Conservation (phyloP, 208 protist genomes). For the Tritrichomonas musculus region DNA sequence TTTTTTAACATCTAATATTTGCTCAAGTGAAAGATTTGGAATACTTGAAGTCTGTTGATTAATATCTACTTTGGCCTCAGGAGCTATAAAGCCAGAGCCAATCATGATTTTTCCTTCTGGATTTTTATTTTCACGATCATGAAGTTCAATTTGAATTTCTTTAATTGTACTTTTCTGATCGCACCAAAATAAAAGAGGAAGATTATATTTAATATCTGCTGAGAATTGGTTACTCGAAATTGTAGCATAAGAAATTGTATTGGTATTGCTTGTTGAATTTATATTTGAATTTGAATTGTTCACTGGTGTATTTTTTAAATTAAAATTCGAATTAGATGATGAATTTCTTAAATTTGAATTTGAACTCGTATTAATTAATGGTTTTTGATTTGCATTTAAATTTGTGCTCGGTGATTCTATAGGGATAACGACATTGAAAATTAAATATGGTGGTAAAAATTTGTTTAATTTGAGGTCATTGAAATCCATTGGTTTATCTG, state of each 20-base stretch:
- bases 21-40: background rate
- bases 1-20: background rate
- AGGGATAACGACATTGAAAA: too few species aligned
- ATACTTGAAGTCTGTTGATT: too few species aligned
- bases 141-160: background rate
- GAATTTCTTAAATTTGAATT: too few species aligned
- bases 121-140: background rate
- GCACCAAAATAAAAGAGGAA: too few species aligned
- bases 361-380: too few species aligned
- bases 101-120: background rate
- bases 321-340: too few species aligned
- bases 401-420: too few species aligned
- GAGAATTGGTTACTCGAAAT: background rate
- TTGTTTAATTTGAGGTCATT: background rate
- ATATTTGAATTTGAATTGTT: too few species aligned
- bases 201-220: background rate
- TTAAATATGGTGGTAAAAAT: background rate
- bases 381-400: too few species aligned
- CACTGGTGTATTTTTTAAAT: too few species aligned
- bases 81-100: background rate
- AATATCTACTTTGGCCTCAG: background rate
- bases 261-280: background rate
- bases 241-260: background rate
- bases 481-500: background rate
- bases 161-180: too few species aligned